Evolutionary conservation across 352 stramenopile species (phyloP).

Genomic region (Thraustochytrium sp.): DNA sequence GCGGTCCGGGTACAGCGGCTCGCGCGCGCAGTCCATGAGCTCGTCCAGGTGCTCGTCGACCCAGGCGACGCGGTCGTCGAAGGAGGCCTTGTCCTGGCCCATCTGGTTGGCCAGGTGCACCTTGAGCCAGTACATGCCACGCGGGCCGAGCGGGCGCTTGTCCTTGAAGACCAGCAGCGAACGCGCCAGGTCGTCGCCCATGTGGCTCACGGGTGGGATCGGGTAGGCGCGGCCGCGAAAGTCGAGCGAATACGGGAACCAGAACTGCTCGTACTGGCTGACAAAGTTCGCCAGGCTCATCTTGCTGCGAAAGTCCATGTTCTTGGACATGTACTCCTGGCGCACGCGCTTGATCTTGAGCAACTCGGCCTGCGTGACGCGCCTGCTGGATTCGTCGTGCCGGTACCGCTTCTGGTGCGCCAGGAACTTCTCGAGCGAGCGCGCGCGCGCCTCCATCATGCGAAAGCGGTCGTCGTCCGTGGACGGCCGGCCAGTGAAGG

Average conservation of each 20-base stretch:
- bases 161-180: constrained; percentile 91
- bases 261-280: constrained; percentile 90
- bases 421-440: not conserved
- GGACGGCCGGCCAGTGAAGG: constrained; percentile 85
- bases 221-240: constrained; percentile 97
- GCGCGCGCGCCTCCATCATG: constrained; percentile 36
- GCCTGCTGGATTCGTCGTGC: not conserved
- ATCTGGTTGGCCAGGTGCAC: constrained; percentile 89
- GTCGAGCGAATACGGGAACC: constrained; percentile 99
- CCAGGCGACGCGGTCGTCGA: constrained; percentile 92
- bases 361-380: not conserved
- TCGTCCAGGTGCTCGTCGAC: constrained; percentile 87
- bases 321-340: constrained; percentile 64
- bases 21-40: constrained; percentile 72
- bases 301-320: constrained; percentile 90
- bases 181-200: constrained; percentile 95
- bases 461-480: constrained; percentile 61
- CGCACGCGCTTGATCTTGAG: constrained; percentile 19
- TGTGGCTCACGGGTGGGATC: constrained; percentile 94
- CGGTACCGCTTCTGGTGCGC: not conserved
- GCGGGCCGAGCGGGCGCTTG: constrained; percentile 83
- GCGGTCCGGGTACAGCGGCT: constrained; percentile 74
- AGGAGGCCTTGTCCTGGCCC: constrained; percentile 85
- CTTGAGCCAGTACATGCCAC: constrained; percentile 96
- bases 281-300: constrained; percentile 91